Evolutionary conservation across 352 stramenopile species (phyloP).

Genomic region (Phytopythium boreale): DNA sequence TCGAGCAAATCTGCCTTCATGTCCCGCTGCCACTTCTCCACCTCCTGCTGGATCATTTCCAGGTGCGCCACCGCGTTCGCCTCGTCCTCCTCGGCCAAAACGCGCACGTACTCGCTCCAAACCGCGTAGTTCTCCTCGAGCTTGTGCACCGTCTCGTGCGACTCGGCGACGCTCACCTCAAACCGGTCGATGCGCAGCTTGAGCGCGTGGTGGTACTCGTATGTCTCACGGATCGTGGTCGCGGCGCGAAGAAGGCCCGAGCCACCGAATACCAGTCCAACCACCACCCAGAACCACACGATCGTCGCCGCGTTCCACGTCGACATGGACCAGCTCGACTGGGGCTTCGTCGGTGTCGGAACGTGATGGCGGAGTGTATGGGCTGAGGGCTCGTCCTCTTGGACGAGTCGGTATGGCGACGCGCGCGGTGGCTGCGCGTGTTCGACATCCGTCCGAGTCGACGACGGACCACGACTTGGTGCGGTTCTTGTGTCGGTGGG

Average conservation of each 20-base stretch:
- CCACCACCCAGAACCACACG: conserved; percentile 31
- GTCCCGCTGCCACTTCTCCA: conserved; percentile 69
- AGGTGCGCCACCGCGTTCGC: conserved; percentile 52
- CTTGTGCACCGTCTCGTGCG: conserved; percentile 55
- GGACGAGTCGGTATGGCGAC: neutral
- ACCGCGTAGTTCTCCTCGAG: conserved; percentile 67
- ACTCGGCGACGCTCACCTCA: conserved; percentile 63
- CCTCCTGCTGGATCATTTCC: conserved; percentile 61
- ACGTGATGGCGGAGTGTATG: neutral
- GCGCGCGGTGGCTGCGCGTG: neutral
- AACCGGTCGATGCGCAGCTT: conserved; percentile 54
- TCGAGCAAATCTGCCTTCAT: conserved; percentile 67
- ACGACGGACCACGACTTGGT: neutral
- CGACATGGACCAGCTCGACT: neutral
- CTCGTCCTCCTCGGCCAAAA: conserved; percentile 70
- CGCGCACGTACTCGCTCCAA: conserved; percentile 73
- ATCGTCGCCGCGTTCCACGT: neutral
- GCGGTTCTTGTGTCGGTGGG: neutral
- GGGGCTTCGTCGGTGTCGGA: neutral
- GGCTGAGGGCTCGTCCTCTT: neutral
- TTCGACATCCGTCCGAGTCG: neutral
- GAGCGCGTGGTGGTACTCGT: conserved; percentile 62
- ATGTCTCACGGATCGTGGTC: conserved; percentile 49
- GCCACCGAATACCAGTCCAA: conserved; percentile 48
- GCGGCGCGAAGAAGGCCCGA: conserved; percentile 47